Base-by-base conservation (phyloP, 2,329 filamentous ascomycete species). In the Arthrocladium fulminans region DNA sequence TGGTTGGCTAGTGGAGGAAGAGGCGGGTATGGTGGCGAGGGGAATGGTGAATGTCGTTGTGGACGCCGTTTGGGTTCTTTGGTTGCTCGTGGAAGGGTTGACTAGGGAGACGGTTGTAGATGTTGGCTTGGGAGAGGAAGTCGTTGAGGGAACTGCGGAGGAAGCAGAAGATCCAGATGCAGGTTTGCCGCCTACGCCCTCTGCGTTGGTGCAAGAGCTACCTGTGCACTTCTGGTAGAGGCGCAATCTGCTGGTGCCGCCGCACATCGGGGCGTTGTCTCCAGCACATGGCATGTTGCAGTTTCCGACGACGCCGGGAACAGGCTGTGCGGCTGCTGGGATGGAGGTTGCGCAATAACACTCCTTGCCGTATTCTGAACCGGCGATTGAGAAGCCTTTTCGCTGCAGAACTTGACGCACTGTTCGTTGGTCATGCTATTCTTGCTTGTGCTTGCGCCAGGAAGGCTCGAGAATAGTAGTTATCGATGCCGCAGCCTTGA, bases 401-500 rank as follows among this genome's bases (percentile, higher is more conserved):
- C 51, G 15, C 53, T 53, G 41, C 63, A 65, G 52, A 60, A 59
- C 12, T 56, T 55, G 40, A 61, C 57, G 48, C 63, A 64, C n/a
- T 48, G 51, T 19, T 61, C 55, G 17, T 57, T 56, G 39, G 60
- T 62, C 52, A 60, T 58, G 42, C 54, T 48, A 13, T 32, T 51
- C 22, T 56, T 49, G 25, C 50, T 52, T 45, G 54, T 51, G 51
- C 44, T 58, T 22, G 54, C 52, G 24, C 51, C 59, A n/a, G 54
- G 54, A 23, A 64, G 53, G 69, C 68, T 45, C 71, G 70, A 34
- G 53, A 53, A 49, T 54, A 55, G 48, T 65, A 58, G 30, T 62
- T 58, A 55, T 75, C 73, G 6, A 60, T 61, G 58, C 75, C 83
- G 66, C 82, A 86, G 48, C 82, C 82, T n/a, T 75, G 61, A 54